Evolutionary conservation across 345 rosid genomes (phyloP).

Genomic region (Anastatica hierochuntica): DNA sequence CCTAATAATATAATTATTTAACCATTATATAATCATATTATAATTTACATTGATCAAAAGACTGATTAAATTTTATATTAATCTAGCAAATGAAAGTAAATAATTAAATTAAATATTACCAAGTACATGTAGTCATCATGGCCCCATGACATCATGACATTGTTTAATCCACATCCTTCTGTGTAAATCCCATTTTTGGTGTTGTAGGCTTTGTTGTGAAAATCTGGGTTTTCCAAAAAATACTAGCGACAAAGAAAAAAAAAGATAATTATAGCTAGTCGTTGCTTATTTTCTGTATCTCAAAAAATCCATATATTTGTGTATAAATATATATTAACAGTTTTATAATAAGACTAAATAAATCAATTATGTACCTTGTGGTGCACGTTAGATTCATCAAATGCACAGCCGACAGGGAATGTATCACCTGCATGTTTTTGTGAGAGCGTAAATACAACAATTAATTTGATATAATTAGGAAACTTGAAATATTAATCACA

Average conservation of each 20-base stretch:
- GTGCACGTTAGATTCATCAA: conserved; percentile 52
- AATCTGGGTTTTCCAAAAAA: conserved; percentile 50
- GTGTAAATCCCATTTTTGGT: conserved; percentile 42
- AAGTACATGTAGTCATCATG: conserved; percentile 54
- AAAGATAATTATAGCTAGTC: too few relatives aligned
- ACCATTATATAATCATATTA: too few relatives aligned
- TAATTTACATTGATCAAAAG: not conserved
- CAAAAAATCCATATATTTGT: too few relatives aligned
- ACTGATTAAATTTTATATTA: too few relatives aligned
- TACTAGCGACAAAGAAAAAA: conserved; percentile 21
- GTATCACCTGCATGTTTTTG: conserved; percentile 41
- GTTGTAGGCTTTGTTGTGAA: conserved; percentile 29
- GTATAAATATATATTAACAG: too few relatives aligned
- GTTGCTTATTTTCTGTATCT: too few relatives aligned
- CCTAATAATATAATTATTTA: conserved; percentile 11
- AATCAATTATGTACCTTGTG: conserved; percentile 38
- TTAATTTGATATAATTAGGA: not conserved
- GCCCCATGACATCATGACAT: conserved; percentile 48
- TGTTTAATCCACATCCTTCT: conserved; percentile 45
- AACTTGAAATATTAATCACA: not conserved
- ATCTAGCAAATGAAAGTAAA: not conserved
- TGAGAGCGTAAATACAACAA: not conserved
- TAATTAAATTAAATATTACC: conserved; percentile 16
- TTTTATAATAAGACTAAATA: not conserved
- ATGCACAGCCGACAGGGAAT: conserved; percentile 67